phyloP scores from a whole-genome alignment of 768 basidiomycete species.

The Mycena filopes region DNA sequence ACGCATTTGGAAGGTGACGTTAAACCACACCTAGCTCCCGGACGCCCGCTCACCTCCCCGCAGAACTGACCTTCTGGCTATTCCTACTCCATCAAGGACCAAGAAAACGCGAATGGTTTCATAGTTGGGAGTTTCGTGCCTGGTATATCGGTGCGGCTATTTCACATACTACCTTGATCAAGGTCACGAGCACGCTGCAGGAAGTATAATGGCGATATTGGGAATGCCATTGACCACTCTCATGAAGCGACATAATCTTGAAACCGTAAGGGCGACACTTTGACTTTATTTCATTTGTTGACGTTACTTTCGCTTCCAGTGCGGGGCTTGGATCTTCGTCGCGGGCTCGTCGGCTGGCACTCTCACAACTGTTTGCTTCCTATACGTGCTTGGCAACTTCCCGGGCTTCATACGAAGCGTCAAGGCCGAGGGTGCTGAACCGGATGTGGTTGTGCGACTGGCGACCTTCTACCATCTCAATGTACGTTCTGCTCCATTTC shows the following conservation, averaged over 20 bases:
- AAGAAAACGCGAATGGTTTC: slow-evolving; percentile 78
- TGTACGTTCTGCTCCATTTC: slow-evolving; percentile 53
- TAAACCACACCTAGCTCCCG: neutral
- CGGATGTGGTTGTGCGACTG: slow-evolving; percentile 78
- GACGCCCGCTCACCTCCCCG: slow-evolving; percentile 2
- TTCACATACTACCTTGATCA: slow-evolving; percentile 1
- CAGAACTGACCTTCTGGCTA: slow-evolving; percentile 85
- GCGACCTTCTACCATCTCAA: slow-evolving; percentile 83
- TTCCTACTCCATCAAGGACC: slow-evolving; percentile 85
- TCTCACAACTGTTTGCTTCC: slow-evolving; percentile 72
- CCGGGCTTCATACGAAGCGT: slow-evolving; percentile 77
- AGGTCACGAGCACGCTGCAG: slow-evolving; percentile 46
- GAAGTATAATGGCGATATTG: slow-evolving; percentile 70
- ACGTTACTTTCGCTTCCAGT: slow-evolving; percentile 50
- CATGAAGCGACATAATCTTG: slow-evolving; percentile 65
- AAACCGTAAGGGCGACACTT: slow-evolving; percentile 56
- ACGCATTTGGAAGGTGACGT: slow-evolving; percentile 82
- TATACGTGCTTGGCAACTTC: slow-evolving; percentile 78
- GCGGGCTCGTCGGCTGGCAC: slow-evolving; percentile 75
- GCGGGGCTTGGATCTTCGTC: slow-evolving; percentile 80
- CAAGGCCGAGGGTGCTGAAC: slow-evolving; percentile 78
- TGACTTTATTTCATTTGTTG: slow-evolving; percentile 4
- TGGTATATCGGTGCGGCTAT: slow-evolving; percentile 74
- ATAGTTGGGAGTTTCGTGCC: slow-evolving; percentile 78
- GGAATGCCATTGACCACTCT: slow-evolving; percentile 81